These are phyloP conservation scores for Acanthamoeba lenticulata DNA, from an alignment of 208 protist genomes.

Conservation along the genomic window DNA sequence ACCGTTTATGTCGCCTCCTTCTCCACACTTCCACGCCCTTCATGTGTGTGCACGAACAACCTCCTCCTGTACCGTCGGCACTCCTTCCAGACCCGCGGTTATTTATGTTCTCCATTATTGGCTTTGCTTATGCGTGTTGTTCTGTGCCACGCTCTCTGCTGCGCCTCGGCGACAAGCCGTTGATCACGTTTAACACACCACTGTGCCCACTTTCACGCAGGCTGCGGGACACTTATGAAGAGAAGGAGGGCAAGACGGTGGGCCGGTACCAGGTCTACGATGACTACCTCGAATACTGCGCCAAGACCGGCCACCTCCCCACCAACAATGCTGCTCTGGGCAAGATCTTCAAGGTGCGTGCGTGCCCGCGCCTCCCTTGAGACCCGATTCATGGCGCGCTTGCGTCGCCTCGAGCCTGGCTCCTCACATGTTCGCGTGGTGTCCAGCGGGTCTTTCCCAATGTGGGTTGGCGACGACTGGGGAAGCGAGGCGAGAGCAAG, in stretches of 20 bases:
- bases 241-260: background rate
- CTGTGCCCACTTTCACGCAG: background rate
- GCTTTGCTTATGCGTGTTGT: too few species aligned
- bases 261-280: slow-evolving; percentile 5
- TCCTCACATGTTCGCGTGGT: background rate
- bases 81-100: too few species aligned
- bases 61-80: too few species aligned
- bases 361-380: background rate
- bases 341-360: background rate
- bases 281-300: slow-evolving; percentile 32
- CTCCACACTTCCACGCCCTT: background rate
- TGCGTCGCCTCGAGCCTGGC: background rate
- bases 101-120: too few species aligned
- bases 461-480: background rate
- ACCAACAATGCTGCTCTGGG: slow-evolving; percentile 57
- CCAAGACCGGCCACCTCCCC: background rate
- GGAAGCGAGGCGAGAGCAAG: slow-evolving; percentile 6
- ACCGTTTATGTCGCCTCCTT: background rate
- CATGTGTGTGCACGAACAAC: too few species aligned
- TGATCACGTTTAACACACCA: too few species aligned
- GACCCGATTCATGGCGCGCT: background rate
- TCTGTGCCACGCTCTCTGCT: too few species aligned
- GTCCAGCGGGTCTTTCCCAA: background rate
- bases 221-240: slow-evolving; percentile 14
- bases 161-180: too few species aligned